Conservation (phyloP, 352 stramenopile species). For the Plasmopara viticola region DNA sequence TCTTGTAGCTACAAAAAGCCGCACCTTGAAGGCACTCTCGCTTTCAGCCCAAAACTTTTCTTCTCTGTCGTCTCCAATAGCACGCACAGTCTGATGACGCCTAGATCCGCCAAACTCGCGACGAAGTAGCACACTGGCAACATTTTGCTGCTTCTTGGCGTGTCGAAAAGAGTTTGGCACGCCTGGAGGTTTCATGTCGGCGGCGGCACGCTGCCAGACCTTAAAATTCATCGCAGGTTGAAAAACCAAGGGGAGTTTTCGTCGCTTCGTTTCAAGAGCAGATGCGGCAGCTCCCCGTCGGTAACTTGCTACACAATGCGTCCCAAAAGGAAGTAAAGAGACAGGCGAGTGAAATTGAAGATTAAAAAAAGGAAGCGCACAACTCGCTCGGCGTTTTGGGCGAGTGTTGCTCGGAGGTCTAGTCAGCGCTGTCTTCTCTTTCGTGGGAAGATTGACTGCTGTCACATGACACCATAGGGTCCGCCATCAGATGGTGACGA, state of each 20-base stretch:
- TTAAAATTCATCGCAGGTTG: conserved; percentile 30
- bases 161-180: conserved; percentile 73
- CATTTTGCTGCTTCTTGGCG: conserved; percentile 59
- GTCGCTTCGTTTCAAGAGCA: background rate
- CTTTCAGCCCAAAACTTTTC: conserved; percentile 79
- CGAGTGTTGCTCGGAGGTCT: conserved; percentile 8
- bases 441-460: conserved; percentile 18
- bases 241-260: conserved; percentile 17
- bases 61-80: conserved; percentile 36
- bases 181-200: conserved; percentile 59
- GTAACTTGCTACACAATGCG: conserved; percentile 4
- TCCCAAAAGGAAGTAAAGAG: conserved; percentile 2
- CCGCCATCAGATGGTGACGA: conserved; percentile 10
- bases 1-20: background rate
- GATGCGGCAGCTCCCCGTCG: conserved; percentile 5
- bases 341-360: conserved; percentile 3
- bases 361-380: background rate
- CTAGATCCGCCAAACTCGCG: conserved; percentile 46
- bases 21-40: conserved; percentile 70
- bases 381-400: conserved; percentile 8
- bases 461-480: conserved; percentile 7
- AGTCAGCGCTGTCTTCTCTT: conserved; percentile 6
- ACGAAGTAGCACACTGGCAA: conserved; percentile 51
- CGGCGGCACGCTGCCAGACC: conserved; percentile 66
- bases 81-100: conserved; percentile 35